Base-by-base conservation (phyloP, 148 eudicot species). In the Chenopodium album region DNA sequence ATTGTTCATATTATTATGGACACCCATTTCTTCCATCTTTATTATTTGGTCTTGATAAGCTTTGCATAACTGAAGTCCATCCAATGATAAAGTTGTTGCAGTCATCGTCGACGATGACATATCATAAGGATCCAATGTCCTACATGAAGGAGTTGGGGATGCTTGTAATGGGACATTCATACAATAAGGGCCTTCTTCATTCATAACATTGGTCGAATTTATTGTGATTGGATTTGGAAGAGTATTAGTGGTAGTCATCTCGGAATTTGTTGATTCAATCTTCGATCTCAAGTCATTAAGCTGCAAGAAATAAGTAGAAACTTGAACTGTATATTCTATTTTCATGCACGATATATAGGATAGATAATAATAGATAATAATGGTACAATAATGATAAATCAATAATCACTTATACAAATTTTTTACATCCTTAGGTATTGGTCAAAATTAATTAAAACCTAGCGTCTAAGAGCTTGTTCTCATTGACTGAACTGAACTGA, bases 1-100 rank as follows among this genome's bases (percentile, higher is more conserved):
- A 31, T 92, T 91, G 13, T 84, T 92, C 23, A 89, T 89, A 12
- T 86, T 85, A 73, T 93, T 85, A 73, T 93, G 90, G 66, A 93
- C 85, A 59, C 93, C 89, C 75, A 91, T 83, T 78, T 95, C 97
- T 64, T 95, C 98, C 48, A 92, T 83, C 84, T 90, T 95, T 73
- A 87, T 90, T 71, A 86, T 84, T 79, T 86, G 93, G 0, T 86
- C 91, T 87, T 89, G 91, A 54, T 92, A 90, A 71, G 81, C 87
- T 81, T 74, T 67, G 72, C 76, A 73, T 59, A 59, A 41, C 13
- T 81, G 82, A 89, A 47, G 70, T 76, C 76, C 87, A 77, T 78
- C 79, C 47, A 71, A 47, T 56, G 62, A 56, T 19, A 56, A 14
- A 17, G 22, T 17, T 0, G 62, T 56, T 4, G 62, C 5, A 16